Evolutionary conservation across 2,329 filamentous ascomycete species (phyloP), one percentile per base, ranked within the genome.

Genomic region (Macrophomina phaseolina): DNA sequence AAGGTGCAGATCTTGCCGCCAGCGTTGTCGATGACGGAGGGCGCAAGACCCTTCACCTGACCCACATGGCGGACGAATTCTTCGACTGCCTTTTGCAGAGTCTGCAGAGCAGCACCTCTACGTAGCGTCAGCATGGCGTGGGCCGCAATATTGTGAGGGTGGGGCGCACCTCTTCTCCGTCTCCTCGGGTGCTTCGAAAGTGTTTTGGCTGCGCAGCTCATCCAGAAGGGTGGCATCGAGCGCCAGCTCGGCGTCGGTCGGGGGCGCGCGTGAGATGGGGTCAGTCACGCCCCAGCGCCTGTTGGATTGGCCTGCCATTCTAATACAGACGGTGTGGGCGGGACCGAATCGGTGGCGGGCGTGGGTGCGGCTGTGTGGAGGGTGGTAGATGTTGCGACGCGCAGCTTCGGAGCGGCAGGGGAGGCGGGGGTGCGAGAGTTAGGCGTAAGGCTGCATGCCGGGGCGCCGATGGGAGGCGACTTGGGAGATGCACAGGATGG

Each of bases 1-100:
- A 95, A 99, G 1, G 94, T 96, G 78, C 97, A 97, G 71, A 99
- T 89, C 81, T 94, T 95, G 70, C 94, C 95, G 64, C 94, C 92
- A 5, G 94, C 92, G 74, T 91, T 90, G 71, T 94, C 92, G 53
- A 95, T 87, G 53, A 95, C 87, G 38, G 89, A 88, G 51, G 92
- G 87, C 53, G 93, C 90, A 61, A 94, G 84, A 61, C 85, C 89
- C 77, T 91, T 93, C 74, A 87, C 85, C 70, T 85, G 85, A 70
- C 92, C 92, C 9, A 97, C 93, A 70, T 88, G 86, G 77, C 90
- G 90, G 66, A 99, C 92, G 73, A 99, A 97, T 72, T 94, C 92
- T 75, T 94, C 85, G 68, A 92, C 90, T 65, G 97, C 91, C 58
- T 84, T 84, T 75, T 96, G 91, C 9, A 66, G 48, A 6, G 46